Conservation (phyloP, 2,329 filamentous ascomycete genomes). For the Colletotrichum euphorbiae region DNA sequence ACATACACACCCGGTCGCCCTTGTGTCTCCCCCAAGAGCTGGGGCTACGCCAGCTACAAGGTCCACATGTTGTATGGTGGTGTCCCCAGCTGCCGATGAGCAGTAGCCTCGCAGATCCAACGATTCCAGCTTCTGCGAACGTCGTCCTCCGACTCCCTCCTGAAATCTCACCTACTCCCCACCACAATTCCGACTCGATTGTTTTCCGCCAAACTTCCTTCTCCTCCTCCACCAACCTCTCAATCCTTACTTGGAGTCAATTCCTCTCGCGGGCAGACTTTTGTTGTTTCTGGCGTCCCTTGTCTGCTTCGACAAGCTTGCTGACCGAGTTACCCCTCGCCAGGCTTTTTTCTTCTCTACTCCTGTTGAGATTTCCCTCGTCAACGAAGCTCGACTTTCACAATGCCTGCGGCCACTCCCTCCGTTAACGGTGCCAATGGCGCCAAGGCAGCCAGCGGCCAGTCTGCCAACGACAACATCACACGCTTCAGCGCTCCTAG, state of each 20-base stretch:
- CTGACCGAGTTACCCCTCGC: constrained; percentile 39
- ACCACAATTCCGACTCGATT: constrained; percentile 38
- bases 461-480: constrained; percentile 98
- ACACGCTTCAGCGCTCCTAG: constrained; percentile 94
- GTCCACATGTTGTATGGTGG: constrained; percentile 44
- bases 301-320: constrained; percentile 39
- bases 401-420: constrained; percentile 62
- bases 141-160: constrained; percentile 37
- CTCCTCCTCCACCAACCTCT: constrained; percentile 31
- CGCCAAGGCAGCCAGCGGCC: constrained; percentile 56
- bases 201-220: constrained; percentile 40
- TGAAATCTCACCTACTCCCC: constrained; percentile 41
- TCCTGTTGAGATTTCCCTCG: constrained; percentile 34
- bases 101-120: constrained; percentile 42
- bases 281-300: constrained; percentile 35
- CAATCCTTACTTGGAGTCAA: constrained; percentile 33
- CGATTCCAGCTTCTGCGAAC: constrained; percentile 42
- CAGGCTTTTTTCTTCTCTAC: constrained; percentile 39
- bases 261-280: constrained; percentile 32
- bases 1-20: constrained; percentile 29
- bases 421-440: constrained; percentile 63
- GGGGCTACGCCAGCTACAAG: constrained; percentile 38
- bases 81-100: constrained; percentile 41
- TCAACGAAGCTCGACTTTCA: constrained; percentile 45
- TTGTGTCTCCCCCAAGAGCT: constrained; percentile 31